These are phyloP conservation scores for Schwanniomyces yamadae DNA, from an alignment of 805 yeast genomes.

Conservation along the genomic window DNA sequence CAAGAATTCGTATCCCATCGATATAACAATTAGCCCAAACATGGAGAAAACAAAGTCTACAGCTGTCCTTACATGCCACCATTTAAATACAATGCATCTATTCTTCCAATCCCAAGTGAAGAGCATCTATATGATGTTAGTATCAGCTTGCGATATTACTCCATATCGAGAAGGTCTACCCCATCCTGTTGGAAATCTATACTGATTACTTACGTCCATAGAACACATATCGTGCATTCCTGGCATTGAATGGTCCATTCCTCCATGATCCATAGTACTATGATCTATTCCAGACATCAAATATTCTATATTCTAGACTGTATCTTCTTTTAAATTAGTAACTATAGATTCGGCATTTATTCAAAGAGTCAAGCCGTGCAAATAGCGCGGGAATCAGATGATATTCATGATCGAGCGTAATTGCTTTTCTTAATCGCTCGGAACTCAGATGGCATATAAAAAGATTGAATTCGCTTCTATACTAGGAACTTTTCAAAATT, in stretches of 20 bases:
- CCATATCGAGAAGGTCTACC: too few relatives aligned
- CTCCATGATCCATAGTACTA: slow-evolving; percentile 8
- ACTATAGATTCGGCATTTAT: too few relatives aligned
- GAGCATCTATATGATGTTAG: slow-evolving; percentile 45
- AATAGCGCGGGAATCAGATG: neutral
- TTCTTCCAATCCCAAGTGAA: slow-evolving; percentile 78
- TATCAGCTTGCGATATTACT: neutral
- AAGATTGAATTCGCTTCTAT: neutral
- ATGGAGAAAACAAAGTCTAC: slow-evolving; percentile 54
- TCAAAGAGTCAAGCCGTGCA: too few relatives aligned
- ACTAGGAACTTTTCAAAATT: neutral
- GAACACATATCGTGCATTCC: slow-evolving; percentile 39
- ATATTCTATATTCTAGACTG: too few relatives aligned
- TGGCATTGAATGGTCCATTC: slow-evolving; percentile 22
- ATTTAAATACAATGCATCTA: slow-evolving; percentile 67
- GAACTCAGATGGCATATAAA: neutral
- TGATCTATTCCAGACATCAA: slow-evolving; percentile 10
- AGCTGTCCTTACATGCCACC: slow-evolving; percentile 73
- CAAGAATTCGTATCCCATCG: slow-evolving; percentile 63
- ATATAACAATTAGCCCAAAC: slow-evolving; percentile 44
- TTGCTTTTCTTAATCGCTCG: slow-evolving; percentile 1
- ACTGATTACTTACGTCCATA: slow-evolving; percentile 49
- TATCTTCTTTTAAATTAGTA: too few relatives aligned
- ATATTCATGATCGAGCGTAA: neutral
- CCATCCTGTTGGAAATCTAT: too few relatives aligned